phyloP scores from a whole-genome alignment of 768 basidiomycete genomes.

The Sporobolomyces roseus region DNA sequence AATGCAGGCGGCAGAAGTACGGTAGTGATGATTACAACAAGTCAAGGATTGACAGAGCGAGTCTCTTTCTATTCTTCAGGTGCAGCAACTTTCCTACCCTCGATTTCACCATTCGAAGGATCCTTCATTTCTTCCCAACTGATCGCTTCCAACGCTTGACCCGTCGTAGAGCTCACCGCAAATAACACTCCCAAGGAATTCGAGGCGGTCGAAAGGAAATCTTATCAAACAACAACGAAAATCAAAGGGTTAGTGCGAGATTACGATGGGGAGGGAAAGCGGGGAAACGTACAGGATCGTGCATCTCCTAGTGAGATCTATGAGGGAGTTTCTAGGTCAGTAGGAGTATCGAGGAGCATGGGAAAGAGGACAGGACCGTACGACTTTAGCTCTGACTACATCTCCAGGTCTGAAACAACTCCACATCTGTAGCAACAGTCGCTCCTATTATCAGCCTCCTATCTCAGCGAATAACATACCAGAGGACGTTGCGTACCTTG shows the following conservation, averaged over 20 bases:
- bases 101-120: conserved; percentile 47
- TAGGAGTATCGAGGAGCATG: too few relatives aligned
- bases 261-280: background rate
- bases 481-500: conserved; percentile 49
- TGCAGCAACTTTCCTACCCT: conserved; percentile 50
- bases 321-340: background rate
- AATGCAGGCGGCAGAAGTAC: too few relatives aligned
- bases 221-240: conserved; percentile 4
- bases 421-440: conserved; percentile 56
- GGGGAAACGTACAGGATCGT: conserved; percentile 57
- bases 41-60: too few relatives aligned
- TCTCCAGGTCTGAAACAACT: conserved; percentile 91
- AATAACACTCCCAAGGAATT: conserved; percentile 89
- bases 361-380: conserved; percentile 51
- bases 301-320: conserved; percentile 90
- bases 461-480: background rate
- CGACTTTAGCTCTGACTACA: conserved; percentile 79
- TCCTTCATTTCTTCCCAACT: conserved; percentile 53
- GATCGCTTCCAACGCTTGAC: conserved; percentile 48
- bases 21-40: too few relatives aligned
- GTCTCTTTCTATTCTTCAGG: too few relatives aligned
- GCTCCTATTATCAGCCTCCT: background rate
- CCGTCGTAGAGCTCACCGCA: conserved; percentile 54
- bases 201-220: conserved; percentile 83
- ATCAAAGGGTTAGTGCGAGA: background rate